A percentile compares a stretch with the other conserved stretches of the same genome.
Evolutionary conservation across 129 eudicot species (phyloP).

Genomic region (Pseudognaphalium luteoalbum): DNA sequence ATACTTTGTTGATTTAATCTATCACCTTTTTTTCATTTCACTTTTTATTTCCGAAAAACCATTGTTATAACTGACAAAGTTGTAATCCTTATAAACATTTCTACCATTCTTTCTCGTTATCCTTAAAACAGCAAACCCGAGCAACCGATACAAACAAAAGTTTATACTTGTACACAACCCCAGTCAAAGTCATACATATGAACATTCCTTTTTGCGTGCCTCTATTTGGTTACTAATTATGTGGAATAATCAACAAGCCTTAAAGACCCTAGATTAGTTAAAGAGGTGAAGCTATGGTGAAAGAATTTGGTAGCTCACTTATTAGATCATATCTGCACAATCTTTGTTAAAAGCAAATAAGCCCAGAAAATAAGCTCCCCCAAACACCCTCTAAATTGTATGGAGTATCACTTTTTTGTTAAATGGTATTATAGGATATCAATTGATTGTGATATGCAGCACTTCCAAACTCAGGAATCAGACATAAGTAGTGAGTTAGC

Average conservation of each 20-base stretch:
- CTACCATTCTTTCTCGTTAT: no score
- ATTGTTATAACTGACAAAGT: not conserved
- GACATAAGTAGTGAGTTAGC: constrained; percentile 19
- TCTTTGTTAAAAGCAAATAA: not conserved
- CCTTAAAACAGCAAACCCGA: no score
- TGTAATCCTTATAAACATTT: not conserved
- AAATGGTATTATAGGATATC: not conserved
- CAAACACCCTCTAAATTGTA: no score
- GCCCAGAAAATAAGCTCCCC: no score
- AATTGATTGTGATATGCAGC: not conserved
- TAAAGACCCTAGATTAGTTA: not conserved
- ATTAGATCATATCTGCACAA: not conserved
- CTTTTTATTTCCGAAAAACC: not conserved
- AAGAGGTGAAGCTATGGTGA: not conserved
- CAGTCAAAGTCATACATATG: no score
- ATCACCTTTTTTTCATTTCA: not conserved
- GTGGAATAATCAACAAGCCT: not conserved
- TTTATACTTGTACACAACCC: no score
- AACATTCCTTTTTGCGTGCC: no score
- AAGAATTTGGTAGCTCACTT: not conserved
- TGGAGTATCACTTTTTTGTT: no score
- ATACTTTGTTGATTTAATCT: not conserved
- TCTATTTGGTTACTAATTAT: no score
- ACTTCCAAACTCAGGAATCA: not conserved
- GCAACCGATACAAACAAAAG: no score